Conservation (phyloP, 2,329 filamentous ascomycete genomes). For the Clarireedia homoeocarpa region DNA sequence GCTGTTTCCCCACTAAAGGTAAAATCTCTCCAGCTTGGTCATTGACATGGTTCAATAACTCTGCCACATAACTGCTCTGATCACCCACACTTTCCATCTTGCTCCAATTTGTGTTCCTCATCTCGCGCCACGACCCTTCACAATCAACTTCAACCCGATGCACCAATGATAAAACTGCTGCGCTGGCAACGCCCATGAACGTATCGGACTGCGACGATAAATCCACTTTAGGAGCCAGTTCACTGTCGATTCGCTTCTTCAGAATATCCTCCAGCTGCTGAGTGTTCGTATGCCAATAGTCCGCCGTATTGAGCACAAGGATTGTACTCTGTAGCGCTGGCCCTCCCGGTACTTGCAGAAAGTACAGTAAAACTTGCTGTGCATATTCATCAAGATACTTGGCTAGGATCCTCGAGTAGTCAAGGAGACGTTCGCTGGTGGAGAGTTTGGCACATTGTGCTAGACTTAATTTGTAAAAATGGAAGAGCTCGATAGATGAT, state of each 20-base stretch:
- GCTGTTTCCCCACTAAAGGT: constrained; percentile 72
- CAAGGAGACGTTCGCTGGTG: constrained; percentile 77
- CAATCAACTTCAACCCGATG: constrained; percentile 74
- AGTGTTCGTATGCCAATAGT: constrained; percentile 93
- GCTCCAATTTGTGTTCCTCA: constrained; percentile 93
- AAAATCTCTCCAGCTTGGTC: constrained; percentile 67
- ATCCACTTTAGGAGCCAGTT: constrained; percentile 69
- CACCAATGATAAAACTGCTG: constrained; percentile 76
- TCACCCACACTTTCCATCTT: constrained; percentile 90
- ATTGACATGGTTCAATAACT: constrained; percentile 69
- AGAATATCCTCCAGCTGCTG: constrained; percentile 93
- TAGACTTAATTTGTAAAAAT: constrained; percentile 88
- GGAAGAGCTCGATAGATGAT: constrained; percentile 93
- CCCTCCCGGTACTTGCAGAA: constrained; percentile 44
- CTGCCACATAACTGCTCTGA: constrained; percentile 84
- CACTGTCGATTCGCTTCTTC: constrained; percentile 77
- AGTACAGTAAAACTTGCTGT: constrained; percentile 78
- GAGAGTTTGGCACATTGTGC: constrained; percentile 95
- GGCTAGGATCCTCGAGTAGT: constrained; percentile 76
- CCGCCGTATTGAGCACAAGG: constrained; percentile 87
- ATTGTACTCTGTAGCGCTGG: constrained; percentile 66
- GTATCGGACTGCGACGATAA: constrained; percentile 88
- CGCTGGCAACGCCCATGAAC: constrained; percentile 90
- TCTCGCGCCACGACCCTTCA: constrained; percentile 88
- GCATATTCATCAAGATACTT: constrained; percentile 95